These are phyloP conservation scores for Yamadazyma takamatsuzukensis DNA, from an alignment of 805 yeast species.

Conservation along the genomic window DNA sequence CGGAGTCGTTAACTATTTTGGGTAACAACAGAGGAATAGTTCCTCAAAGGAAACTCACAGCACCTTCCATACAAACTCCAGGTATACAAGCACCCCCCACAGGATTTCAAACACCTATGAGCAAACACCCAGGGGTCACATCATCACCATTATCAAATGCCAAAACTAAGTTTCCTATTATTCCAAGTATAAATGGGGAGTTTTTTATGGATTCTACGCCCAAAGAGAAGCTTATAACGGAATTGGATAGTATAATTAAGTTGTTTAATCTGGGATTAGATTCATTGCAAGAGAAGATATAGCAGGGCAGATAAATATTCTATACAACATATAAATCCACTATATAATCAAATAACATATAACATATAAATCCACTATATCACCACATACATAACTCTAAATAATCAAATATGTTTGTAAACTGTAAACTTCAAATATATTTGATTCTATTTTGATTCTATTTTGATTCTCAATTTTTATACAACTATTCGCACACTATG, in stretches of 20 bases:
- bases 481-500: conserved; percentile 20
- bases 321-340: no score
- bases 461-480: no score
- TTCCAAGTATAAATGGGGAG: conserved; percentile 35
- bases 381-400: no score
- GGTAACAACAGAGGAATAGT: conserved; percentile 1
- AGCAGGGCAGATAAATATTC: no score
- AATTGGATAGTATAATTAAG: conserved; percentile 35
- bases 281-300: conserved; percentile 29
- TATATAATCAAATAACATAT: no score
- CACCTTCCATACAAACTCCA: conserved; percentile 3
- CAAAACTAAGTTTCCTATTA: conserved; percentile 28
- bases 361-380: no score
- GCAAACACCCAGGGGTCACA: background rate
- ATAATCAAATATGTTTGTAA: no score
- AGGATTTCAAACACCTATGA: background rate
- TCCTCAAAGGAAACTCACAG: conserved; percentile 14
- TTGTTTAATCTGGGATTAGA: conserved; percentile 39
- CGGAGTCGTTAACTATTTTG: conserved; percentile 11
- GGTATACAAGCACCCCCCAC: conserved; percentile 2
- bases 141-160: conserved; percentile 3
- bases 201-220: conserved; percentile 36
- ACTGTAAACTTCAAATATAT: no score
- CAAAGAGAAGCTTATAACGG: conserved; percentile 29
- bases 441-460: no score